phyloP scores from a whole-genome alignment of 441 rosid genomes.

The Biscutella laevigata region DNA sequence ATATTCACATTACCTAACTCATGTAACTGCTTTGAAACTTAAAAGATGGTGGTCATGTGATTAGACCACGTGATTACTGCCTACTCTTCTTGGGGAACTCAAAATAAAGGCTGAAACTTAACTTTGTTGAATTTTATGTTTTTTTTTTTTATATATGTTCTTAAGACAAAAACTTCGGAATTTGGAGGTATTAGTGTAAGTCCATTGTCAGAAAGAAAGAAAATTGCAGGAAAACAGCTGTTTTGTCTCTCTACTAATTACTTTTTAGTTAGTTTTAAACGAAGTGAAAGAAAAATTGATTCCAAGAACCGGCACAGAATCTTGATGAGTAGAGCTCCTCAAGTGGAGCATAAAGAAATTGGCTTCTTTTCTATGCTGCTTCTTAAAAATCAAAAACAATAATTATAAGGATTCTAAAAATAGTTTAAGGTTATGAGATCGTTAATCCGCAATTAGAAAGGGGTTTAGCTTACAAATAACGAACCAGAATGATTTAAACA shows the following conservation, averaged over 20 bases:
- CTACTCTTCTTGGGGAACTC: slow-evolving; percentile 27
- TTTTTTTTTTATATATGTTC: background rate
- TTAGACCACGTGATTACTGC: slow-evolving; percentile 25
- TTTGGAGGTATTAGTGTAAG: slow-evolving; percentile 17
- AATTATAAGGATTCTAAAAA: background rate
- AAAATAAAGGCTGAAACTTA: slow-evolving; percentile 23
- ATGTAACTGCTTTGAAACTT: slow-evolving; percentile 19
- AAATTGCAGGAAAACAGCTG: slow-evolving; percentile 22
- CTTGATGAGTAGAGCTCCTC: slow-evolving; percentile 13
- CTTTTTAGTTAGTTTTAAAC: background rate
- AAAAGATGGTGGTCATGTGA: slow-evolving; percentile 27
- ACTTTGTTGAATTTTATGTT: slow-evolving; percentile 14
- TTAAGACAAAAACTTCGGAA: slow-evolving; percentile 20
- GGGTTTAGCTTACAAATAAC: background rate
- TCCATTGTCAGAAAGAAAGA: slow-evolving; percentile 9
- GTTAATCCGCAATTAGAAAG: background rate
- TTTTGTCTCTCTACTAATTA: slow-evolving; percentile 23
- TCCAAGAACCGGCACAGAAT: slow-evolving; percentile 8
- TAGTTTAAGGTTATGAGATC: background rate
- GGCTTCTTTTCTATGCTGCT: too few species aligned
- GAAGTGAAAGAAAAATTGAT: background rate
- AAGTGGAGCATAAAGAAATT: slow-evolving; percentile 5
- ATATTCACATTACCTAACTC: slow-evolving; percentile 13
- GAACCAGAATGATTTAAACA: slow-evolving; percentile 7
- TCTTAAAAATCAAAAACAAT: background rate